phyloP scores from a whole-genome alignment of 768 basidiomycete species.

The Lactarius evosmus region DNA sequence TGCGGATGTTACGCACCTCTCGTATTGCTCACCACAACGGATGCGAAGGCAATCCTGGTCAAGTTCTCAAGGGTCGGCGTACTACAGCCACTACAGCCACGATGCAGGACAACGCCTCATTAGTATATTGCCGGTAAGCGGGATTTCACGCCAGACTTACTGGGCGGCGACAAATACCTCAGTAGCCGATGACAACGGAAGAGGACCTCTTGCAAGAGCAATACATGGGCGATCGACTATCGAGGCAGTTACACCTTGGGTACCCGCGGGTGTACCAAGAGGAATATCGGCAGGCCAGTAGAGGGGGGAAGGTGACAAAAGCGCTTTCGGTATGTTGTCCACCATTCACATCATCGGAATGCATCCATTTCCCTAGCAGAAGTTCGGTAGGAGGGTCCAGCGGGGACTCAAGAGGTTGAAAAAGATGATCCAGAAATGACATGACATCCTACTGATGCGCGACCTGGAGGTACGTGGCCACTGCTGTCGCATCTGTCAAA shows the following conservation, averaged over 20 bases:
- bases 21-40: constrained; percentile 4
- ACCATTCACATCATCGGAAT: constrained; percentile 3
- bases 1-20: constrained; percentile 2
- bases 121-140: constrained; percentile 23
- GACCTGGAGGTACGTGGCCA: constrained; percentile 3
- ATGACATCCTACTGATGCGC: background rate
- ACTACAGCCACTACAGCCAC: background rate
- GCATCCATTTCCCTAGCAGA: constrained; percentile 18
- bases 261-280: constrained; percentile 8
- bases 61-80: background rate
- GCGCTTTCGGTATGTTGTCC: constrained; percentile 10
- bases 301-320: constrained; percentile 9
- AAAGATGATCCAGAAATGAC: constrained; percentile 20
- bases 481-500: constrained; percentile 2
- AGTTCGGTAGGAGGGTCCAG: constrained; percentile 15
- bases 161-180: constrained; percentile 18
- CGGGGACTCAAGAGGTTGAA: constrained; percentile 22
- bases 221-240: constrained; percentile 23
- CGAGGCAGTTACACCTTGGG: constrained; percentile 22
- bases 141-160: background rate
- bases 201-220: constrained; percentile 28
- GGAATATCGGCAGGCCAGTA: background rate
- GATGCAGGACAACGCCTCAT: constrained; percentile 11
- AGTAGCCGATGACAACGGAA: constrained; percentile 27
- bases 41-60: constrained; percentile 26